Percentiles rank a stretch among this genome's conserved stretches.
phyloP scores from a whole-genome alignment of 164 flowering plant species.

The Dillenia turbinata region DNA sequence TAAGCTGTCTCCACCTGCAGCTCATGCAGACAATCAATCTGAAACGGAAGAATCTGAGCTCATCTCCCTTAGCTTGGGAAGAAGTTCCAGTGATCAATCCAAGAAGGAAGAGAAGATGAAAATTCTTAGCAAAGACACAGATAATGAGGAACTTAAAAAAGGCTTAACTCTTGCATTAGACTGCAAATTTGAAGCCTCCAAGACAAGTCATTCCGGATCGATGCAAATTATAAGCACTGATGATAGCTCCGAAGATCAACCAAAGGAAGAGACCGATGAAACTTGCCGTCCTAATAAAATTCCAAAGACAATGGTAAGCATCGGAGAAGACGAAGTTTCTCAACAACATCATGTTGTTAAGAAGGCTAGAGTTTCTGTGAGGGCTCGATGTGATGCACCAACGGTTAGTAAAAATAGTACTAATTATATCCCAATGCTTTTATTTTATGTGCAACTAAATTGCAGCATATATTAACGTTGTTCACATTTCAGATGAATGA shows the following conservation, averaged over 20 bases:
- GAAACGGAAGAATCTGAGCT: slow-evolving; percentile 25
- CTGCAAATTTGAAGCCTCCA: slow-evolving; percentile 23
- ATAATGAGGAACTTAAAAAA: slow-evolving; percentile 9
- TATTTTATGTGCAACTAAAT: too few species aligned
- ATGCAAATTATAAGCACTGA: slow-evolving; percentile 17
- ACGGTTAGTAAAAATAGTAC: slow-evolving; percentile 35
- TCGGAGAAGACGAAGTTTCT: slow-evolving; percentile 31
- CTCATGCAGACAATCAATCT: slow-evolving; percentile 1
- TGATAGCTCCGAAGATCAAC: slow-evolving; percentile 26
- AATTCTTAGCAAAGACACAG: not conserved
- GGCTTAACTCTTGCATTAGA: slow-evolving; percentile 39
- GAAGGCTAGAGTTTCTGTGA: slow-evolving; percentile 65
- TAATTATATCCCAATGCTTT: too few species aligned
- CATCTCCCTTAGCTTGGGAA: slow-evolving; percentile 51
- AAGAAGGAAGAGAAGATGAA: slow-evolving; percentile 19
- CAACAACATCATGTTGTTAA: slow-evolving; percentile 36
- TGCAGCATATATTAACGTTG: too few species aligned
- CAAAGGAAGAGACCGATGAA: slow-evolving; percentile 28
- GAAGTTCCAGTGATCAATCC: slow-evolving; percentile 9
- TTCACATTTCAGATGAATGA: slow-evolving; percentile 65
- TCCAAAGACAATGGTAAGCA: slow-evolving; percentile 26
- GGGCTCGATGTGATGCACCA: slow-evolving; percentile 66
- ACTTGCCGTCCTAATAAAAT: slow-evolving; percentile 25
- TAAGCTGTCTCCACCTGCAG: not conserved
- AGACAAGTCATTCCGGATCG: slow-evolving; percentile 9